These are phyloP conservation scores for Plasmodium berghei DNA, from an alignment of 169 alveolate genomes.

Conservation along the genomic window DNA sequence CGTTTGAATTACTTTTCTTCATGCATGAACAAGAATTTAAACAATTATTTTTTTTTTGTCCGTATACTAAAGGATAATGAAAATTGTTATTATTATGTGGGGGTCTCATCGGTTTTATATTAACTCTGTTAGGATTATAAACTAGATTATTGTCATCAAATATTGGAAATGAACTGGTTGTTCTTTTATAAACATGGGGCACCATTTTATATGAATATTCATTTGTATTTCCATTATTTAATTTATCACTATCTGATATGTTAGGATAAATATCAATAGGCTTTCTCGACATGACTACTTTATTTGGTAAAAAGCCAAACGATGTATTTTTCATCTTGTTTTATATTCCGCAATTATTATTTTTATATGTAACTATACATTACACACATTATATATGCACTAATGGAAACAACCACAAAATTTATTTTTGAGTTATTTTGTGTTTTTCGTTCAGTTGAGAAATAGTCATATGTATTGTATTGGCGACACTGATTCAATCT, in stretches of 20 bases:
- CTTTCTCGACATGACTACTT: constrained; percentile 17
- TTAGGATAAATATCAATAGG: constrained; percentile 12
- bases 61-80: neutral
- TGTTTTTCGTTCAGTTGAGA: too few species aligned
- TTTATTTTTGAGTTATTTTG: too few species aligned
- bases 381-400: too few species aligned
- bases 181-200: neutral
- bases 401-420: too few species aligned
- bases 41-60: constrained; percentile 26
- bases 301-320: constrained; percentile 13
- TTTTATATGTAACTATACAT: too few species aligned
- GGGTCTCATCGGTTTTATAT: neutral
- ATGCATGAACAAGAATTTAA: constrained; percentile 49
- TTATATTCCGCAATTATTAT: too few species aligned
- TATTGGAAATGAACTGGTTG: constrained; percentile 7
- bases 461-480: too few species aligned
- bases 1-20: neutral
- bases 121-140: constrained; percentile 19
- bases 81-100: neutral
- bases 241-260: neutral
- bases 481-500: too few species aligned
- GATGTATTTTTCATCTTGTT: constrained; percentile 18
- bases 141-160: constrained; percentile 8
- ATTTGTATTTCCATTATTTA: constrained; percentile 11
- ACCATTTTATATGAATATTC: constrained; percentile 17